These are phyloP conservation scores for Parachaetomium inaequale DNA, from an alignment of 495 filamentous ascomycete species.

Conservation along the genomic window DNA sequence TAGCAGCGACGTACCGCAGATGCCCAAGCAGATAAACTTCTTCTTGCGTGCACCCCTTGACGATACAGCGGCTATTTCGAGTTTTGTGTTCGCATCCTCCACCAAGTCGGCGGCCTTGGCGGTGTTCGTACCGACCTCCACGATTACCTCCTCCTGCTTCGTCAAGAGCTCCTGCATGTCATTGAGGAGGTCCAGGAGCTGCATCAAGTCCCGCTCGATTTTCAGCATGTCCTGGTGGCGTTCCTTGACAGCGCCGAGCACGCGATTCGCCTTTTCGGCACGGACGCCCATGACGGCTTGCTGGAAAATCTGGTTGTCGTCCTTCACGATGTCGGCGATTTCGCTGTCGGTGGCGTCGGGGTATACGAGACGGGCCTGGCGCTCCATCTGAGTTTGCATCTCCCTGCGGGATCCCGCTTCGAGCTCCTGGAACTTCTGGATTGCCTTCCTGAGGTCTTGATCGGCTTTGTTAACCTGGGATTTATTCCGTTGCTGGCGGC, in stretches of 20 bases:
- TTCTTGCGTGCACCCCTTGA: slow-evolving; percentile 79
- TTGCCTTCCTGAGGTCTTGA: slow-evolving; percentile 69
- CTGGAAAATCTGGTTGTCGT: slow-evolving; percentile 69
- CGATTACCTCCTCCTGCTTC: slow-evolving; percentile 74
- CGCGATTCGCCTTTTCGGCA: slow-evolving; percentile 72
- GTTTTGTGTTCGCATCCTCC: slow-evolving; percentile 73
- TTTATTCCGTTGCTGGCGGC: slow-evolving; percentile 62
- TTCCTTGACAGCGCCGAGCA: slow-evolving; percentile 69
- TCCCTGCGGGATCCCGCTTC: slow-evolving; percentile 74
- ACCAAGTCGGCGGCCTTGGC: slow-evolving; percentile 77
- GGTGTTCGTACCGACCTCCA: slow-evolving; percentile 74
- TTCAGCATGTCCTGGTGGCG: slow-evolving; percentile 87
- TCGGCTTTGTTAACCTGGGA: slow-evolving; percentile 77
- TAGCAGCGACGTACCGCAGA: slow-evolving; percentile 58
- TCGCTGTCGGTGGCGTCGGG: slow-evolving; percentile 81
- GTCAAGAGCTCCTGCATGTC: slow-evolving; percentile 75
- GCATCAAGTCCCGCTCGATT: slow-evolving; percentile 82
- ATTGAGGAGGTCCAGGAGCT: slow-evolving; percentile 78
- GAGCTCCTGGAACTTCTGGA: slow-evolving; percentile 72
- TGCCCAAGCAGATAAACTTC: slow-evolving; percentile 96
- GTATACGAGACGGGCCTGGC: slow-evolving; percentile 85
- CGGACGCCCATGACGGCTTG: slow-evolving; percentile 78
- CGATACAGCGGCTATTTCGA: slow-evolving; percentile 70
- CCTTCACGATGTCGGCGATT: slow-evolving; percentile 65
- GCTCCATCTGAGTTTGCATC: slow-evolving; percentile 74